phyloP scores from a whole-genome alignment of 179 eudicot genomes.

The Patellifolia procumbens region DNA sequence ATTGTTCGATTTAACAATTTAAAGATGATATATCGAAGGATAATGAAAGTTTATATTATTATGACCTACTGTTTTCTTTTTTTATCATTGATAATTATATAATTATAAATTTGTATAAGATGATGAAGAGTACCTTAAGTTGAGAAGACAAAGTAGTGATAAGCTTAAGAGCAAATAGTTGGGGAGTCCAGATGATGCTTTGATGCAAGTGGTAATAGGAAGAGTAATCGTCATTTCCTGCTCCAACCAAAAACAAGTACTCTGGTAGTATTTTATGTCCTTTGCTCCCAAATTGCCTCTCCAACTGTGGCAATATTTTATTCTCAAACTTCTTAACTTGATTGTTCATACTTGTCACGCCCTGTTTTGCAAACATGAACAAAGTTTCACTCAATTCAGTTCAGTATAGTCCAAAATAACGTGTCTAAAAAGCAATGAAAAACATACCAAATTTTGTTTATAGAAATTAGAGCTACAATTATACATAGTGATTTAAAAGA shows the following conservation, averaged over 20 bases:
- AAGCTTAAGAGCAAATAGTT: conserved; percentile 45
- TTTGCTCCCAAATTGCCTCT: neutral
- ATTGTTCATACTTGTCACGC: neutral
- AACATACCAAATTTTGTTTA: too few species aligned
- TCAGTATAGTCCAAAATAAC: neutral
- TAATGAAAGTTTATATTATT: too few species aligned
- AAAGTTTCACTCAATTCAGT: neutral
- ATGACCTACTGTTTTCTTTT: too few species aligned
- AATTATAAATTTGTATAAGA: neutral
- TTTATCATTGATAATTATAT: neutral
- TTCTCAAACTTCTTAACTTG: conserved; percentile 13
- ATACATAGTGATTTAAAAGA: too few species aligned
- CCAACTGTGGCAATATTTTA: conserved; percentile 9
- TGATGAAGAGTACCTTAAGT: conserved; percentile 36
- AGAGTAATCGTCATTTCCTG: conserved; percentile 22
- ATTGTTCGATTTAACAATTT: too few species aligned
- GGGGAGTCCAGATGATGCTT: neutral
- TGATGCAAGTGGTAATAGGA: conserved; percentile 16
- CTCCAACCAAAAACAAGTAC: conserved; percentile 22
- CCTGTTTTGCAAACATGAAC: neutral
- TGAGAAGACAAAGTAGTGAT: conserved; percentile 33
- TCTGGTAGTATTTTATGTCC: neutral
- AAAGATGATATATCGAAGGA: too few species aligned
- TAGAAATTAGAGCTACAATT: too few species aligned
- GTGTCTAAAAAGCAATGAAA: too few species aligned